Evolutionary conservation across 441 rosid species (phyloP).

Genomic region (Erodium texanum): DNA sequence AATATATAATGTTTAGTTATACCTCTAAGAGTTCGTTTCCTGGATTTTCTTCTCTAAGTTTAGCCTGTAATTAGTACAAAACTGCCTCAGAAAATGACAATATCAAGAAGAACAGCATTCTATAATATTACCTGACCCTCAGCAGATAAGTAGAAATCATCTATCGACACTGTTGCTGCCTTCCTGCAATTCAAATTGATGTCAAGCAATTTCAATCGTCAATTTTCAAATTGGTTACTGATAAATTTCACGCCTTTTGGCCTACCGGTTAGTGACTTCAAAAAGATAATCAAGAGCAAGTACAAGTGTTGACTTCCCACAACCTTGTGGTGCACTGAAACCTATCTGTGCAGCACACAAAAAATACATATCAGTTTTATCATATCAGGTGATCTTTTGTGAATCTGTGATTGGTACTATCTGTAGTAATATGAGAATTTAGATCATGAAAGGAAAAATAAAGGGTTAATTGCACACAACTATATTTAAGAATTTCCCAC

Average conservation of each 20-base stretch:
- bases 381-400: not conserved
- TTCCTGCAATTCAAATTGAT: slow-evolving; percentile 42
- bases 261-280: slow-evolving; percentile 58
- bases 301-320: slow-evolving; percentile 97
- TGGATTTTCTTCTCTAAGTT: slow-evolving; percentile 61
- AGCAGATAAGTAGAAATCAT: slow-evolving; percentile 86
- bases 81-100: slow-evolving; percentile 14
- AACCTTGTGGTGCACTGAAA: slow-evolving; percentile 96
- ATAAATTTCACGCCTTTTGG: not conserved
- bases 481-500: no score
- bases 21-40: slow-evolving; percentile 88
- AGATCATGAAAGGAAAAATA: no score
- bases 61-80: slow-evolving; percentile 38
- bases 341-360: slow-evolving; percentile 51
- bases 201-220: not conserved
- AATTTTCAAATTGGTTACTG: not conserved
- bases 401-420: not conserved
- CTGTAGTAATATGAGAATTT: not conserved
- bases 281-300: slow-evolving; percentile 89
- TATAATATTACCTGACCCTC: slow-evolving; percentile 58
- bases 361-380: no score
- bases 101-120: slow-evolving; percentile 11
- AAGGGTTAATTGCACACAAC: no score
- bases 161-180: slow-evolving; percentile 76
- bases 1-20: slow-evolving; percentile 3